Evolutionary conservation across 2,329 filamentous ascomycete species (phyloP).

Genomic region (Cadophora luteo-olivacea): DNA sequence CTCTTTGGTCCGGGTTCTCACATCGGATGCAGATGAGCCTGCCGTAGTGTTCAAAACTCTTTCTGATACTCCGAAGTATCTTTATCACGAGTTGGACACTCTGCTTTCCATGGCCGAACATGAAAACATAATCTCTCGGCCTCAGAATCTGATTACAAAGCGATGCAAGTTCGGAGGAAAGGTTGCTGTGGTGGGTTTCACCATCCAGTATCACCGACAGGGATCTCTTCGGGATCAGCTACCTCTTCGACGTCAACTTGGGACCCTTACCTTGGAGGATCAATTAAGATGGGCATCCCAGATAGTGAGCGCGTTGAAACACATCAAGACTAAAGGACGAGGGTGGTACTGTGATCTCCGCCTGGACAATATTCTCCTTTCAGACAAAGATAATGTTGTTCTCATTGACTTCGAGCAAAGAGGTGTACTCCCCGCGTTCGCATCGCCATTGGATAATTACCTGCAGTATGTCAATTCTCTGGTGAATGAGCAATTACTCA

Average conservation of each 20-base stretch:
- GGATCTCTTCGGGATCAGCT: conserved; percentile 12
- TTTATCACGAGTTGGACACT: conserved; percentile 17
- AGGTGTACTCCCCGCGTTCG: not conserved
- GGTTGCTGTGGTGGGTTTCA: conserved; percentile 15
- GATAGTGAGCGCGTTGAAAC: conserved; percentile 4
- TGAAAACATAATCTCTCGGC: conserved; percentile 13
- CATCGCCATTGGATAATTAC: conserved; percentile 11
- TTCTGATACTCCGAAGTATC: conserved; percentile 3
- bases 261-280: not conserved
- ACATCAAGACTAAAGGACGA: conserved; percentile 1
- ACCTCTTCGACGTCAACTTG: not conserved
- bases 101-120: conserved; percentile 4
- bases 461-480: conserved; percentile 13
- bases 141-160: conserved; percentile 15
- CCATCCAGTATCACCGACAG: conserved; percentile 8
- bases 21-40: not conserved
- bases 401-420: conserved; percentile 22
- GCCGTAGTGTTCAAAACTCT: conserved; percentile 12
- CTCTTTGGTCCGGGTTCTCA: not conserved
- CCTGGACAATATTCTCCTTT: conserved; percentile 9
- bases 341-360: conserved; percentile 16
- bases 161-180: conserved; percentile 16
- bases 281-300: conserved; percentile 10
- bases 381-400: not conserved
- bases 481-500: not conserved